Base-by-base conservation (phyloP, 2,329 filamentous ascomycete species). In the Talaromyces sp. region DNA sequence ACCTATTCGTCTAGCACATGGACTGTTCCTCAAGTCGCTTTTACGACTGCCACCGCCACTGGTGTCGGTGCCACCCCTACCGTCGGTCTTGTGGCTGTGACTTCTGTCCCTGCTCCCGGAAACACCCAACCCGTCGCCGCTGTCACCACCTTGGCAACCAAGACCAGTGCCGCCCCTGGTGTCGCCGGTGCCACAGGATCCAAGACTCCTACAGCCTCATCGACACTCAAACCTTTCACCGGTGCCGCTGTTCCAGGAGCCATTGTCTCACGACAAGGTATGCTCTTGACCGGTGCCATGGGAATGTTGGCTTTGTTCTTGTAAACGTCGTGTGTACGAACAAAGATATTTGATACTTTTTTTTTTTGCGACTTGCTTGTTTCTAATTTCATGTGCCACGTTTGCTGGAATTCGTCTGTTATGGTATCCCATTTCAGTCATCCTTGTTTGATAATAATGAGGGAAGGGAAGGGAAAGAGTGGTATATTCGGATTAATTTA, bases 211-310 rank as follows among this genome's bases (percentile, higher is more conserved):
- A 11, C 61, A 19, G 10, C 54, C 39, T 60, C 65, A 9, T 64
- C 65, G 11, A 60, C 62, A 2, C 2, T 60, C 8, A n/a, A 14
- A 9, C 61, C 65, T 3, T 66, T 60, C 45, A 60, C 61, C 11
- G 52, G 45, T 45, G 65, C 60, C 16, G 65, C 65, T 9, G 52
- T 54, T 13, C 52, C 60, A 35, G 64, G 64, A 2, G 59, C 60
- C 41, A 13, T 50, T 31, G 35, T 62, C 22, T 62, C 64, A 0
- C 56, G 19, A 10, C 52, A 66, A 13, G 64, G 60, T n/a, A 39
- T 58, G 39, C 67, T 86, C 69, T 68, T 86, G 66, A 82, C 81
- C 47, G 84, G 84, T 22, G 83, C 83, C 1, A 73, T 86, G 69
- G 85, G 84, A 70, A 84, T 73, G 65, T 57, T 66, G 41, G 62